Evolutionary conservation across 768 basidiomycete genomes (phyloP).

Genomic region (Jaapia argillacea): DNA sequence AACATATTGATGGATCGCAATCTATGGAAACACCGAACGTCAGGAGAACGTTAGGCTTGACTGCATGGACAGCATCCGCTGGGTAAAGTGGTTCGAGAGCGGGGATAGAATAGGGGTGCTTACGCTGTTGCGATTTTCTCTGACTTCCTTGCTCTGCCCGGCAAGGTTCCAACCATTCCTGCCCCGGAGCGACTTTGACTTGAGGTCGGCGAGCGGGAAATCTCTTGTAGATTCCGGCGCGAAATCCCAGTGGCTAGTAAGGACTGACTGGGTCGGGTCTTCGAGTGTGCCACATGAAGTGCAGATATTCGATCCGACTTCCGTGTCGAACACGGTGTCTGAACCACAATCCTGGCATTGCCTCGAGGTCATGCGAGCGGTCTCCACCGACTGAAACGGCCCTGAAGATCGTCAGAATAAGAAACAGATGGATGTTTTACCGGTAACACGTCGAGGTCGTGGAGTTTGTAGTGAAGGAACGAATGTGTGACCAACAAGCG

Average conservation of each 20-base stretch:
- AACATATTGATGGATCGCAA: conserved; percentile 56
- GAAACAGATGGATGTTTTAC: too few relatives aligned
- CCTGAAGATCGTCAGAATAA: too few relatives aligned
- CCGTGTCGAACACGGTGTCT: conserved; percentile 42
- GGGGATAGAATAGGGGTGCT: conserved; percentile 13
- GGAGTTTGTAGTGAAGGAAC: too few relatives aligned
- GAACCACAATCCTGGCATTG: conserved; percentile 46
- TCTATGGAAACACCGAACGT: conserved; percentile 27
- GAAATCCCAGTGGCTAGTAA: conserved; percentile 36
- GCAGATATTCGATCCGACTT: conserved; percentile 54
- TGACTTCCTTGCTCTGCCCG: conserved; percentile 56
- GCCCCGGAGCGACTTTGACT: conserved; percentile 33
- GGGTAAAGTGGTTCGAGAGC: conserved; percentile 7
- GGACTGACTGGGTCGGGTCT: conserved; percentile 50
- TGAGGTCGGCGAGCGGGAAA: conserved; percentile 2
- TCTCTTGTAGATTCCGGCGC: not conserved
- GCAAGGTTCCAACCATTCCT: conserved; percentile 50
- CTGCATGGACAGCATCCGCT: too few relatives aligned
- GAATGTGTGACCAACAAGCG: too few relatives aligned
- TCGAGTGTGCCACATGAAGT: conserved; percentile 61
- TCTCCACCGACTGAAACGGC: too few relatives aligned
- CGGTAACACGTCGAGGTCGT: too few relatives aligned
- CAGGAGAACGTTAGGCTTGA: conserved; percentile 9
- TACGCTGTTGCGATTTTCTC: conserved; percentile 56
- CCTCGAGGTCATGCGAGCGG: not conserved